Evolutionary conservation across 202 grass and related monocot genomes (phyloP), one percentile per base, ranked within the genome.

Genomic region (Schoenoplectus triqueter): DNA sequence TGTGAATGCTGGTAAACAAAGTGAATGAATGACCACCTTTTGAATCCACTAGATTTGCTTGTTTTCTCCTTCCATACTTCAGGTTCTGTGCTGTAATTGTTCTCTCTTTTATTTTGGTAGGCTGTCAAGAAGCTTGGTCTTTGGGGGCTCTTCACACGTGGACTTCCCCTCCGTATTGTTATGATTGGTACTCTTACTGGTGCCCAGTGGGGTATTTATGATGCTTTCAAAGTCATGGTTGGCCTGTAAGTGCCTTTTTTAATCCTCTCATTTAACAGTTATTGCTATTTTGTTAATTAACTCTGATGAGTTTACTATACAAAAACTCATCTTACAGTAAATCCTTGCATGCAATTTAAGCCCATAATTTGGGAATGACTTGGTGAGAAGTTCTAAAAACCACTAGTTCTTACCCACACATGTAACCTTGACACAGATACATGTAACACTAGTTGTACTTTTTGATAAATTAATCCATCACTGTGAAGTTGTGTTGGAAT

Each of bases 181-280:
- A 97, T 97, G 94, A 92, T 97, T 22, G 94, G 94, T 73, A 94
- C 94, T 18, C 92, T 97, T 49, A 97, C 94, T 0, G 92, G 94
- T 20, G 94, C 94, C 66, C 94, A 97, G 86, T 97, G 94, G 94
- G 91, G 91, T 83, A 97, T 94, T 64, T 97, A 97, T 21, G 94
- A 97, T 74, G 86, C 88, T 70, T 97, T 92, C 66, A 97, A 97
- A 90, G 94, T 97, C 80, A 97, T 97, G 94, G 91, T 94, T 78
- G 94, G 94, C 79, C 88, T 97, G 94, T 97, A 82, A 93, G 94
- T 97, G 80, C 82, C 87, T 68, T 46, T 61, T 68, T 59, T 83
- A 21, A 45, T 83, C 7, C 15, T 31, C 17, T 60, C 7, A 60
- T 79, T 55, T 62, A 13, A 79, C 14, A 19, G 40, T 15, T 10